These are phyloP conservation scores for Camellia oleifera DNA, from an alignment of 179 eudicot species.

Conservation along the genomic window DNA sequence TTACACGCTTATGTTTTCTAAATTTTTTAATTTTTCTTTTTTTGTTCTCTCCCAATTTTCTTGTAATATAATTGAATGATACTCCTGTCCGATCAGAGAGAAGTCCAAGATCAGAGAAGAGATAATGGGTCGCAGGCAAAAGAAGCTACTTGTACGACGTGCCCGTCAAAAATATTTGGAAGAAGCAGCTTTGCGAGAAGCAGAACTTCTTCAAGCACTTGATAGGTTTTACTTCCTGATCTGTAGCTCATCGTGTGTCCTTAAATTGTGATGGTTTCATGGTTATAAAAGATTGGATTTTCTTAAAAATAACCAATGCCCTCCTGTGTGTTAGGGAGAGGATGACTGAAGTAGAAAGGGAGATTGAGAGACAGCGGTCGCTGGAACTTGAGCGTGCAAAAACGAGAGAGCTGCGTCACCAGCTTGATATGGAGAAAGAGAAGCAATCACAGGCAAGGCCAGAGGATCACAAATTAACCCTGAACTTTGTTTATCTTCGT, in stretches of 20 bases:
- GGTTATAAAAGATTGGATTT: not conserved
- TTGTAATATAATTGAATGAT: not conserved
- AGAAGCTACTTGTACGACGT: slow-evolving; percentile 55
- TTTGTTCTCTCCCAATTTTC: not conserved
- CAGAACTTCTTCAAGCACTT: slow-evolving; percentile 75
- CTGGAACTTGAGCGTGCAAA: slow-evolving; percentile 81
- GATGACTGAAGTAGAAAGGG: slow-evolving; percentile 62
- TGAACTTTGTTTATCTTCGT: not conserved
- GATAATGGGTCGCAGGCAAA: slow-evolving; percentile 65
- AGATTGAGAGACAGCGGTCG: slow-evolving; percentile 72
- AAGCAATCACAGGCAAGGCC: slow-evolving; percentile 77
- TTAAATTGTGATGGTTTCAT: not conserved
- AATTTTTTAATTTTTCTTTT: not conserved
- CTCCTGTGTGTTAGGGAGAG: slow-evolving; percentile 48
- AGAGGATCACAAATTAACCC: not conserved
- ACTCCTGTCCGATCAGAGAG: slow-evolving; percentile 45
- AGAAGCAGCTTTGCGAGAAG: slow-evolving; percentile 70
- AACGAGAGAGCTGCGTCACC: slow-evolving; percentile 78
- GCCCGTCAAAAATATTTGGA: slow-evolving; percentile 70
- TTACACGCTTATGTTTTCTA: not conserved
- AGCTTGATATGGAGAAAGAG: slow-evolving; percentile 84
- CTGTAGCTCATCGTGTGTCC: slow-evolving; percentile 10
- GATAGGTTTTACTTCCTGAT: slow-evolving; percentile 56
- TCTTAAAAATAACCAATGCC: not conserved
- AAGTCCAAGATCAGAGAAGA: slow-evolving; percentile 70